Evolutionary conservation across 1,139 yeast genomes (phyloP).

Genomic region (Yamadazyma sp.): DNA sequence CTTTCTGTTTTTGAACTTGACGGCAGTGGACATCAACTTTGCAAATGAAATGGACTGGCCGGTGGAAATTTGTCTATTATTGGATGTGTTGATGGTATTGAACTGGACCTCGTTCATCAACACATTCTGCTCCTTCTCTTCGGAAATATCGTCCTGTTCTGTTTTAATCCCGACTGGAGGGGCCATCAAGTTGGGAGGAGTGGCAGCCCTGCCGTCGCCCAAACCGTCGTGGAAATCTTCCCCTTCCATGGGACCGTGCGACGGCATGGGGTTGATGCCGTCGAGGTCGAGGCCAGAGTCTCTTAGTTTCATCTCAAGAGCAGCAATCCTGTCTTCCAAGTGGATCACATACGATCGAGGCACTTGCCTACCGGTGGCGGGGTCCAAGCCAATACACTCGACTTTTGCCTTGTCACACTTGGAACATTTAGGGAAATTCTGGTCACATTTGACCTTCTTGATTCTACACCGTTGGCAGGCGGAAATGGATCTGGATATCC

Average conservation of each 20-base stretch:
- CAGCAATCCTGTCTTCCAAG: constrained; percentile 63
- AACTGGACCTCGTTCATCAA: constrained; percentile 15
- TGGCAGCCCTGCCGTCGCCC: too few species aligned
- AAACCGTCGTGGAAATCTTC: too few species aligned
- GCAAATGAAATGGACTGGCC: constrained; percentile 58
- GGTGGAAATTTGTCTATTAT: constrained; percentile 9
- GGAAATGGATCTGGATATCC: constrained; percentile 57
- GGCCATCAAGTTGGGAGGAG: too few species aligned
- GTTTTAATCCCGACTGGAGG: not conserved
- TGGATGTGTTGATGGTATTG: constrained; percentile 9
- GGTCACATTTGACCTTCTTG: constrained; percentile 83
- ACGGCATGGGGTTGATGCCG: not conserved
- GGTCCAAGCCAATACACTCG: constrained; percentile 81
- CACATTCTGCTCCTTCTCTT: constrained; percentile 10
- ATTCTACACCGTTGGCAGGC: constrained; percentile 84
- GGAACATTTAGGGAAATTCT: constrained; percentile 74
- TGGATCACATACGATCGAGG: constrained; percentile 80
- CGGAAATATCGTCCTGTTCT: constrained; percentile 3
- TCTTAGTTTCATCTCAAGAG: constrained; percentile 52
- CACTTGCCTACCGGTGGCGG: constrained; percentile 83
- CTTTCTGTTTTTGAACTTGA: constrained; percentile 50
- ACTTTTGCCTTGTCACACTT: constrained; percentile 67
- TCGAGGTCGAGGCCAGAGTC: constrained; percentile 36
- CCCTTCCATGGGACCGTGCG: not conserved
- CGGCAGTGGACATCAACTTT: constrained; percentile 71